Evolutionary conservation across 495 filamentous ascomycete species (phyloP).

Genomic region (Podospora anserina): DNA sequence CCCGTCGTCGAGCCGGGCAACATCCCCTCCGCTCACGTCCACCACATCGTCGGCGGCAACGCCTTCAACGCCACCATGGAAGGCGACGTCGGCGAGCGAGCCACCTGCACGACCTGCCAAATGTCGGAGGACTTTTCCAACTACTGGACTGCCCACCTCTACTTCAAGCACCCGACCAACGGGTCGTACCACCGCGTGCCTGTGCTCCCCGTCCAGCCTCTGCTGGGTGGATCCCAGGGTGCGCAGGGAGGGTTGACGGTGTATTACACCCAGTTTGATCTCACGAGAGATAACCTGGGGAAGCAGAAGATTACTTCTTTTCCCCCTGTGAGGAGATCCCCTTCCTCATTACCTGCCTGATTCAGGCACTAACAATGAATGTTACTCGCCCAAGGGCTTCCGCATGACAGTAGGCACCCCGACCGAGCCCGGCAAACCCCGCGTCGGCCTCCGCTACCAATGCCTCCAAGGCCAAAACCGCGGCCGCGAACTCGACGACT

Average conservation of each 20-base stretch:
- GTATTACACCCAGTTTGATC: constrained; percentile 45
- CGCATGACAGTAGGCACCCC: constrained; percentile 52
- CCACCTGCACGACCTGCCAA: constrained; percentile 32
- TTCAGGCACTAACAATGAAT: neutral
- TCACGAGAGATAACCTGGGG: constrained; percentile 33
- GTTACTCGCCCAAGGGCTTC: constrained; percentile 30
- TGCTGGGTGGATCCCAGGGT: constrained; percentile 42
- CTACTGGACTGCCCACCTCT: constrained; percentile 46
- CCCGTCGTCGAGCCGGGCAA: constrained; percentile 42
- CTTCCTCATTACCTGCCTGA: too few species aligned
- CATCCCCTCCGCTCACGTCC: constrained; percentile 44
- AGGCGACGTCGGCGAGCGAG: constrained; percentile 45
- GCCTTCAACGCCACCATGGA: constrained; percentile 50
- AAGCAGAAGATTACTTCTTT: constrained; percentile 41
- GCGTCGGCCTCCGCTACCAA: constrained; percentile 45
- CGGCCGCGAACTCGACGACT: constrained; percentile 39
- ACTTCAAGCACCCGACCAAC: constrained; percentile 48
- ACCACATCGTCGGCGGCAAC: constrained; percentile 51
- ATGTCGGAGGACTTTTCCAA: constrained; percentile 31
- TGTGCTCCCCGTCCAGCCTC: constrained; percentile 37
- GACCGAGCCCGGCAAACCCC: constrained; percentile 31
- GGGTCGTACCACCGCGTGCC: constrained; percentile 44
- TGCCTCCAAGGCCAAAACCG: constrained; percentile 39
- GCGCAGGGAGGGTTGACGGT: constrained; percentile 45
- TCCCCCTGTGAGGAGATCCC: constrained; percentile 27